Evolutionary conservation across 331 rosid genomes (phyloP).

Genomic region (Quercus lobata): DNA sequence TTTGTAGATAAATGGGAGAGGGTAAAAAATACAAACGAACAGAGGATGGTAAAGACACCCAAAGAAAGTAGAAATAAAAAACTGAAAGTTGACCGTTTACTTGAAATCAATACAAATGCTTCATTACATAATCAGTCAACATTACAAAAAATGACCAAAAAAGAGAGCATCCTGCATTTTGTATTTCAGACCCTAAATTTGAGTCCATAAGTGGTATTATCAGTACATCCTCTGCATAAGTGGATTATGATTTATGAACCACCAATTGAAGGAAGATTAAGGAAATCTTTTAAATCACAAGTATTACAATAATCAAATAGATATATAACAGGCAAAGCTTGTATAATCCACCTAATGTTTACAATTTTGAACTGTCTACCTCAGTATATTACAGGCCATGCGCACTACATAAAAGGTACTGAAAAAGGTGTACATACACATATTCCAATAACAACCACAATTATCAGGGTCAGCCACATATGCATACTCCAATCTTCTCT

Average conservation of each 20-base stretch:
- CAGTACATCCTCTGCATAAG: neutral
- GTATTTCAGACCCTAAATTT: neutral
- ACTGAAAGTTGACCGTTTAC: neutral
- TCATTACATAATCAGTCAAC: neutral
- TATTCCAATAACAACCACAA: neutral
- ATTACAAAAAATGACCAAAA: neutral
- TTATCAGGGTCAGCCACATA: neutral
- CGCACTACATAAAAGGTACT: neutral
- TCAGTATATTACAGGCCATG: slow-evolving; percentile 11
- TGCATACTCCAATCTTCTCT: slow-evolving; percentile 2
- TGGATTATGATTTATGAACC: neutral
- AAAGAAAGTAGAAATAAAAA: neutral
- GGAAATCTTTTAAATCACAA: neutral
- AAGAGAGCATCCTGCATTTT: neutral
- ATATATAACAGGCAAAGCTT: neutral
- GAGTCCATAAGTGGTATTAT: neutral
- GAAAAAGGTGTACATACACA: neutral
- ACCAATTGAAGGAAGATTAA: neutral
- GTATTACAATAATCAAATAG: neutral
- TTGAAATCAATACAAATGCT: neutral
- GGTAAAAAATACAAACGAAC: neutral
- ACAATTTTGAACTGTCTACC: neutral
- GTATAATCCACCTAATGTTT: slow-evolving; percentile 7
- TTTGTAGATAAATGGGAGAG: neutral
- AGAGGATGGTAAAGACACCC: neutral